phyloP scores from a whole-genome alignment of 352 stramenopile species.

The Phytophthora megakarya region DNA sequence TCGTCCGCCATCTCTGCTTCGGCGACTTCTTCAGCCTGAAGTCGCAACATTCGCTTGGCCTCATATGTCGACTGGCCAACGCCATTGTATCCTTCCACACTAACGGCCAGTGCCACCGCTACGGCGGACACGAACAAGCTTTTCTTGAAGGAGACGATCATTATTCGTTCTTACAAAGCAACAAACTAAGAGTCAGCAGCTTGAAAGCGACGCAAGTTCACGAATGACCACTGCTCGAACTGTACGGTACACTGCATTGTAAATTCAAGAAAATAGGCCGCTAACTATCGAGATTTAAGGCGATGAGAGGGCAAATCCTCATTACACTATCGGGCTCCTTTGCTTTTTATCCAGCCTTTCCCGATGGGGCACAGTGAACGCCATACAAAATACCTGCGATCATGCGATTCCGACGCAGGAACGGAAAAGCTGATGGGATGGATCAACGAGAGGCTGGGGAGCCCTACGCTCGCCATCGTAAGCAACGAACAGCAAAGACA shows the following conservation, averaged over 20 bases:
- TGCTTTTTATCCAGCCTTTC: slow-evolving; percentile 28
- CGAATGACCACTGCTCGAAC: slow-evolving; percentile 23
- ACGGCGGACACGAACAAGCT: slow-evolving; percentile 33
- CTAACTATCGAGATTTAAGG: slow-evolving; percentile 21
- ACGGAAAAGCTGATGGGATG: slow-evolving; percentile 23
- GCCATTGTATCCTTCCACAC: slow-evolving; percentile 27
- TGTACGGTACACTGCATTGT: slow-evolving; percentile 2
- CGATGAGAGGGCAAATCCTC: slow-evolving; percentile 21
- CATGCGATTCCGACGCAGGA: slow-evolving; percentile 20
- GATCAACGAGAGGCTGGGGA: slow-evolving; percentile 21
- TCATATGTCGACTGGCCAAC: slow-evolving; percentile 23
- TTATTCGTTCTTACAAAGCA: slow-evolving; percentile 13
- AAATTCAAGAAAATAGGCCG: neutral
- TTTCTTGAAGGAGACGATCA: slow-evolving; percentile 38
- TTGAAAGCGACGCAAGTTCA: slow-evolving; percentile 30
- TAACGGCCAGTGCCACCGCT: slow-evolving; percentile 25
- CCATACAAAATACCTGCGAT: slow-evolving; percentile 18
- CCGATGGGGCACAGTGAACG: slow-evolving; percentile 12
- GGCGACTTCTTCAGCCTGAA: slow-evolving; percentile 16
- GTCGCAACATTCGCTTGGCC: slow-evolving; percentile 29
- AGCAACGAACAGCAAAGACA: slow-evolving; percentile 15
- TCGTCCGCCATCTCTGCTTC: slow-evolving; percentile 35
- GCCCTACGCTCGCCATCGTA: neutral
- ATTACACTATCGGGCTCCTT: slow-evolving; percentile 9
- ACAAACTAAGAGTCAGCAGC: slow-evolving; percentile 7